Base-by-base conservation (phyloP, 371 early-diverging fungal genomes). In the Umbelopsis sp. region DNA sequence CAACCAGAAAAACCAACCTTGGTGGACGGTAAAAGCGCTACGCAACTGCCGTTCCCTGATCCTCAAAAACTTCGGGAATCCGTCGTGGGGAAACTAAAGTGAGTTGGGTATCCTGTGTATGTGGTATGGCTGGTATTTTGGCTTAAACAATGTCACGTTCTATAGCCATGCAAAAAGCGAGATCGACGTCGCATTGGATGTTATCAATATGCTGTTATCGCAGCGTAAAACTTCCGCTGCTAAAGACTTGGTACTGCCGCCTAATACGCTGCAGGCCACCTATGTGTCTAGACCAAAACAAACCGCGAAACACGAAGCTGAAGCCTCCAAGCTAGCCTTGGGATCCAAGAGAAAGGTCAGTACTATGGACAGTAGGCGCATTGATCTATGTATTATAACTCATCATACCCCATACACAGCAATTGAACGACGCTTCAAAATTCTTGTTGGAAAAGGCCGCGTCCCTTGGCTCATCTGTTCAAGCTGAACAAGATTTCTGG, bases 151-250 rank as follows among this genome's bases (percentile, higher is more conserved):
- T 48, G 29, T 37, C 46, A 51, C 37, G 22, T 44, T 44, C 44
- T 22, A 3, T 70, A 87, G 87, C 69, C 80, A 87, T 70, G 92
- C 91, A 12, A 89, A 92, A 69, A 86, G 89, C 53, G 92, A 92
- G 73, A 87, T 92, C 66, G 87, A 89, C 38, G 89, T 92, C 14
- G 89, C 92, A 1, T 64, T 92, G 70, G 92, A 92, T 66, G 86
- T 89, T n/a, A 88, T 92, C 68, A 90, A 89, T 38, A 85, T 57
- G 57, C 73, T 92, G 25, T 74, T 89, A 16, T 77, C 87, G 5
- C 80, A 84, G 0, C 85, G 84, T 8, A 80, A 83, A 16, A 69
- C 70, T n/a, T 63, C 76, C 0, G 73, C 75, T 22, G 41, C 67
- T 11, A 77, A 76, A 20, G 76, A 79, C 67, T 46, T 79, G 11